Conservation (phyloP, 1,139 yeast genomes). For the Debaryomyces sp. region DNA sequence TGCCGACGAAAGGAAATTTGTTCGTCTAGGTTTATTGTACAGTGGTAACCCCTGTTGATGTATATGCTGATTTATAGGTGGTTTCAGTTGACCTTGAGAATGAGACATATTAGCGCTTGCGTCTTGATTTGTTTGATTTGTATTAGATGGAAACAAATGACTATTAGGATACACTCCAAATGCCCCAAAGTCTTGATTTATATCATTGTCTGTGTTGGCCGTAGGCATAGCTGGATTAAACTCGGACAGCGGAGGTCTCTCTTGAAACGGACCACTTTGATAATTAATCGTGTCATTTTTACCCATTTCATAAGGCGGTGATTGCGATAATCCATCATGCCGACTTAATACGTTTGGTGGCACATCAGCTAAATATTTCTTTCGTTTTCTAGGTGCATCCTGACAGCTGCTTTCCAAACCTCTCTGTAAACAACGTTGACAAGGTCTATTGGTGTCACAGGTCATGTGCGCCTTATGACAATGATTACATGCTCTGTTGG, state of each 20-base stretch:
- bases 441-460: constrained; percentile 81
- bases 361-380: constrained; percentile 72
- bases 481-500: constrained; percentile 81
- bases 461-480: constrained; percentile 89
- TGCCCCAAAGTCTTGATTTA: constrained; percentile 1
- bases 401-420: constrained; percentile 75
- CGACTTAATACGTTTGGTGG: constrained; percentile 28
- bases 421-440: constrained; percentile 72
- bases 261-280: constrained; percentile 11
- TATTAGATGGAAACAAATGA: not conserved
- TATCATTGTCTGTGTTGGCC: not conserved
- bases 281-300: not conserved
- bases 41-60: not conserved
- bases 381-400: constrained; percentile 87
- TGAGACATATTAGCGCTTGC: not conserved
- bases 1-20: constrained; percentile 68
- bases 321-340: not conserved
- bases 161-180: constrained; percentile 2
- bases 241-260: constrained; percentile 6
- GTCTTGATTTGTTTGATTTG: not conserved
- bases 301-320: not conserved
- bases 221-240: not conserved
- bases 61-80: not conserved
- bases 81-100: not conserved
- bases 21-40: constrained; percentile 19